Percentiles rank a stretch among this genome's conserved stretches.
Evolutionary conservation across 2,329 filamentous ascomycete species (phyloP).

Genomic region (Aureobasidium subglaciale): DNA sequence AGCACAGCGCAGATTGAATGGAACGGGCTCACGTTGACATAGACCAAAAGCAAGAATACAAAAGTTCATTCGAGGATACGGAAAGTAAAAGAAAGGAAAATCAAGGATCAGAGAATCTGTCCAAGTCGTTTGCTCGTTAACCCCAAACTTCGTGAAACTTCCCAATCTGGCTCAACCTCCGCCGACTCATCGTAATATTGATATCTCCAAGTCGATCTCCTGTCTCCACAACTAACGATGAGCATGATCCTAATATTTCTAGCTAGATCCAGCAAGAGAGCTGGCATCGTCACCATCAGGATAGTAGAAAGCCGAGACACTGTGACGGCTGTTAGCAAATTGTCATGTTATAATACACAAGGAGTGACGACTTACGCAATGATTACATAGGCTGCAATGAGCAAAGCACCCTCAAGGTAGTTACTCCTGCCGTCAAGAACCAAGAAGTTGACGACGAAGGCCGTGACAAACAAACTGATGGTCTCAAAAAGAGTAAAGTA

Average conservation of each 20-base stretch:
- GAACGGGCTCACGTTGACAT: no score
- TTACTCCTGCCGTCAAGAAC: slow-evolving; percentile 78
- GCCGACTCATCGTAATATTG: neutral
- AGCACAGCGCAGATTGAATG: no score
- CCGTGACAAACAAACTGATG: slow-evolving; percentile 71
- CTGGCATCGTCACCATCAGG: slow-evolving; percentile 37
- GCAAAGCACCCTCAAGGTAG: slow-evolving; percentile 69
- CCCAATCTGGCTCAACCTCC: neutral
- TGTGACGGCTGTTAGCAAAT: slow-evolving; percentile 4
- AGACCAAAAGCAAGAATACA: neutral
- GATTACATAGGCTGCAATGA: slow-evolving; percentile 73
- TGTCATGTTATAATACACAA: neutral
- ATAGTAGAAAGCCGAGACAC: slow-evolving; percentile 44
- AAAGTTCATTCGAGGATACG: neutral
- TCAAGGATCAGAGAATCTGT: neutral
- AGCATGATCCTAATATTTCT: neutral
- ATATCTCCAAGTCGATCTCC: neutral
- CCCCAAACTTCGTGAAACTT: neutral
- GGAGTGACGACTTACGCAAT: slow-evolving; percentile 49
- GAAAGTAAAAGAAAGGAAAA: neutral
- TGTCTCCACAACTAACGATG: neutral
- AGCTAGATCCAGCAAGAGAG: slow-evolving; percentile 32
- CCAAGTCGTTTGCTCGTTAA: neutral
- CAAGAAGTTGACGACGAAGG: slow-evolving; percentile 78
- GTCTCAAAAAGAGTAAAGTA: slow-evolving; percentile 58